A percentile compares a stretch with the other conserved stretches of the same genome.
phyloP scores from a whole-genome alignment of 169 alveolate species.

The Cytauxzoon felis region DNA sequence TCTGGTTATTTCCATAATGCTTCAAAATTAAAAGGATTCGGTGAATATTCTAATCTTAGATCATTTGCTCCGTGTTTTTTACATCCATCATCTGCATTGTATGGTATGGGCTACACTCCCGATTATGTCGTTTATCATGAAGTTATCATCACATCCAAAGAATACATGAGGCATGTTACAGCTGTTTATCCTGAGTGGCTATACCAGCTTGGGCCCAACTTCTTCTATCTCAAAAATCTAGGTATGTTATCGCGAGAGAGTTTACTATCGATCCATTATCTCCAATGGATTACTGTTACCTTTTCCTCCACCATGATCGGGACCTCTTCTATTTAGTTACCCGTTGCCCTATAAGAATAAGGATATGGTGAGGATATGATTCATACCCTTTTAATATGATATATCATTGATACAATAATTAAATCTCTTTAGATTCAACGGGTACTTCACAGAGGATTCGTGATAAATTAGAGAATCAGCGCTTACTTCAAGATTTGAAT shows the following conservation, averaged over 20 bases:
- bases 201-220: slow-evolving; percentile 82
- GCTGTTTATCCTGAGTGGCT: slow-evolving; percentile 99
- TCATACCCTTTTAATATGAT: background rate
- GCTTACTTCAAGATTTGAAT: slow-evolving; percentile 53
- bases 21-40: slow-evolving; percentile 96
- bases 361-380: background rate
- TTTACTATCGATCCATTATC: background rate
- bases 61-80: slow-evolving; percentile 96
- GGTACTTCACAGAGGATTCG: slow-evolving; percentile 50
- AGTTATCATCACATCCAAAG: slow-evolving; percentile 97
- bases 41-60: slow-evolving; percentile 96
- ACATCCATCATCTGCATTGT: slow-evolving; percentile 98
- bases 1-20: slow-evolving; percentile 99
- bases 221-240: slow-evolving; percentile 74
- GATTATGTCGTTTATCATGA: slow-evolving; percentile 99
- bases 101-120: slow-evolving; percentile 97
- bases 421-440: slow-evolving; percentile 6
- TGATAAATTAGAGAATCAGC: slow-evolving; percentile 61
- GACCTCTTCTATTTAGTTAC: background rate
- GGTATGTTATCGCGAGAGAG: slow-evolving; percentile 1
- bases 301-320: background rate
- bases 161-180: slow-evolving; percentile 95
- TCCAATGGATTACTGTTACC: background rate
- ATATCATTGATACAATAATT: background rate
- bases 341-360: background rate